Evolutionary conservation across 345 rosid genomes (phyloP), one percentile per base, ranked within the genome.

Genomic region (Psidium friedrichsthalianum): DNA sequence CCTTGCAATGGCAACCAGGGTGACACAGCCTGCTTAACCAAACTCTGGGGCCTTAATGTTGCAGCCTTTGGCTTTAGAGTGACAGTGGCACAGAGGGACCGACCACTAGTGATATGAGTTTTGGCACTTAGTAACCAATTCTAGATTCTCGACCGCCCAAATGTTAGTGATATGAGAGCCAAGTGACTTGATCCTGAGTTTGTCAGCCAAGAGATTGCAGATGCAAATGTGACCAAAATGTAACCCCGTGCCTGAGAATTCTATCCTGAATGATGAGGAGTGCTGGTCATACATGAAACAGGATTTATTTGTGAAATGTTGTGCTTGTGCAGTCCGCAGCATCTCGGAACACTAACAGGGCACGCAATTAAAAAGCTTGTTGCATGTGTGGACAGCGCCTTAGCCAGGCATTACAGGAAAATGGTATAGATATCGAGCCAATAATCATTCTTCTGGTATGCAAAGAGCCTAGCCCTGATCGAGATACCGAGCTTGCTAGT

Each of bases 381-480:
- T 58, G 64, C 3, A 25, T 25, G 32, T 12, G 32, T 5, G 64
- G 64, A 11, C 16, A 58, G 64, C 12, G 64, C 64, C 64, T n/a
- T 94, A 96, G 49, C 94, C 96, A 81, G 93, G 92, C 32, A n/a
- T 11, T 58, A 58, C 64, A n/a, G 64, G 18, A n/a, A 25, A 58
- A 58, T 12, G 29, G 64, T n/a, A 58, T 13, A 58, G 89, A 94
- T 94, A 80, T 95, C 96, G 84, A 94, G 92, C 32, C 93, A 95
- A 83, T 95, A 96, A 92, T 94, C 93, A 95, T 95, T 88, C 86
- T 82, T 87, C 82, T 2, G 83, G 14, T 69, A 36, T 64, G 51
- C 7, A 27, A 85, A 85, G 51, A 83, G 87, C 89, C 54, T 76
- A 42, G 78, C n/a, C 69, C 78, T 81, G 81, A 82, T 56, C n/a